phyloP scores from a whole-genome alignment of 495 filamentous ascomycete species.

The Neurospora intermedia region DNA sequence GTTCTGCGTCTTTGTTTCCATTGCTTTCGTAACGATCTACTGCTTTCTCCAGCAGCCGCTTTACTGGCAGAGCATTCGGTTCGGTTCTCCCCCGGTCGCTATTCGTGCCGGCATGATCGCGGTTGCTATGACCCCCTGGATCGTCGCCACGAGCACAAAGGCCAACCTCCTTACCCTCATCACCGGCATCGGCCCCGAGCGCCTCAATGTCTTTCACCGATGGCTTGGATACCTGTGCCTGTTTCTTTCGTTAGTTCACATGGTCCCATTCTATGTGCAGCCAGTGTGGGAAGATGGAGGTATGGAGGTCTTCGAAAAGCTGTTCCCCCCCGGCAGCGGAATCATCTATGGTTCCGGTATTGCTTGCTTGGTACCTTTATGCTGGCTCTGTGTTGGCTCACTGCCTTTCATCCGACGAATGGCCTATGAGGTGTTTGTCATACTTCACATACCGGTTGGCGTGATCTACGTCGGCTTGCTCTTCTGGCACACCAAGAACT shows the following conservation, averaged over 20 bases:
- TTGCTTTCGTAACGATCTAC: constrained; percentile 68
- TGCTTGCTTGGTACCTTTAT: constrained; percentile 71
- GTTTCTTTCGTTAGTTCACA: constrained; percentile 73
- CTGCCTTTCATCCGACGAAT: constrained; percentile 52
- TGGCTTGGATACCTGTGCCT: constrained; percentile 87
- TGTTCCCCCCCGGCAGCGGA: constrained; percentile 50
- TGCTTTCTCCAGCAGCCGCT: constrained; percentile 74
- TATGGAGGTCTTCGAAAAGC: constrained; percentile 49
- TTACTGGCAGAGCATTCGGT: constrained; percentile 71
- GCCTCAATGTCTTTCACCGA: constrained; percentile 85
- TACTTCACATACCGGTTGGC: constrained; percentile 71
- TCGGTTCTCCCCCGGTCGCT: constrained; percentile 80
- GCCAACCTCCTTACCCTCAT: constrained; percentile 76
- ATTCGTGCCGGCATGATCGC: constrained; percentile 90
- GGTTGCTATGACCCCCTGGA: constrained; percentile 90
- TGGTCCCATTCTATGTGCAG: constrained; percentile 79
- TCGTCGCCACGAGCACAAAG: constrained; percentile 81
- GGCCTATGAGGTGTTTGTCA: constrained; percentile 74
- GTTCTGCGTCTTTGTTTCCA: constrained; percentile 49
- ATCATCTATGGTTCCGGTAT: constrained; percentile 82
- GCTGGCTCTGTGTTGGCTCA: constrained; percentile 75
- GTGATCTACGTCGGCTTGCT: constrained; percentile 73
- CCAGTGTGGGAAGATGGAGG: constrained; percentile 74
- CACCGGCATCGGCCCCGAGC: constrained; percentile 85
- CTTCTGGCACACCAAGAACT: constrained; percentile 95